Evolutionary conservation across 805 yeast species (phyloP).

Genomic region (Kuraishia hungarica): DNA sequence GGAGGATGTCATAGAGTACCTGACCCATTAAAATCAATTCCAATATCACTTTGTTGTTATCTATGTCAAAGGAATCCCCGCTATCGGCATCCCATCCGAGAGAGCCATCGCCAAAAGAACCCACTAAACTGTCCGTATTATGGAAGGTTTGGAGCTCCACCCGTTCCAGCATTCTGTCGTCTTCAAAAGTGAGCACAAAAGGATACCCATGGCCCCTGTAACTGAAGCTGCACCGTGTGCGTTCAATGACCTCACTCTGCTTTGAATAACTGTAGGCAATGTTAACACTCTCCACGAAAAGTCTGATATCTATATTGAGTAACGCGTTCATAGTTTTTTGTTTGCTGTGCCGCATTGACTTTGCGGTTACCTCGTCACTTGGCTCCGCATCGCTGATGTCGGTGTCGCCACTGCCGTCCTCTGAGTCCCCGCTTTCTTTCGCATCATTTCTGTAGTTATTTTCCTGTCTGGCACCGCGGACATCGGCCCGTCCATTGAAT

Average conservation of each 20-base stretch:
- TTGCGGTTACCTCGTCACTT: neutral
- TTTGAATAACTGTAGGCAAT: constrained; percentile 18
- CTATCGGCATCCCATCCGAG: constrained; percentile 19
- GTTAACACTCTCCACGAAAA: constrained; percentile 42
- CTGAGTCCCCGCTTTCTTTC: neutral
- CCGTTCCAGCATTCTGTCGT: constrained; percentile 44
- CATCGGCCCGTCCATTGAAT: constrained; percentile 11
- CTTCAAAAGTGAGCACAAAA: constrained; percentile 43
- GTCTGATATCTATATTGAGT: constrained; percentile 28
- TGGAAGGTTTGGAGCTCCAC: constrained; percentile 46
- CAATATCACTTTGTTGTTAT: constrained; percentile 26
- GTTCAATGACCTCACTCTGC: constrained; percentile 24
- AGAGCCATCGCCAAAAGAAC: constrained; percentile 12
- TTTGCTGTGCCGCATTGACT: neutral
- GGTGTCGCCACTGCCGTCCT: neutral
- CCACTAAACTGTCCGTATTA: constrained; percentile 11
- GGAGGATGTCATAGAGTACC: constrained; percentile 42
- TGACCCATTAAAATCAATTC: constrained; percentile 48
- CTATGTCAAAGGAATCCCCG: constrained; percentile 21
- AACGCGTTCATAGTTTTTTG: constrained; percentile 20
- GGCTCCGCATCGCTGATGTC: neutral
- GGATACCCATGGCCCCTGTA: constrained; percentile 43
- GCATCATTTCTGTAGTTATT: neutral
- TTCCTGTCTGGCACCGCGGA: constrained; percentile 4
- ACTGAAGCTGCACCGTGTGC: constrained; percentile 31